Evolutionary conservation across 805 yeast genomes (phyloP).

Genomic region (Saccharomycopsis olivae): DNA sequence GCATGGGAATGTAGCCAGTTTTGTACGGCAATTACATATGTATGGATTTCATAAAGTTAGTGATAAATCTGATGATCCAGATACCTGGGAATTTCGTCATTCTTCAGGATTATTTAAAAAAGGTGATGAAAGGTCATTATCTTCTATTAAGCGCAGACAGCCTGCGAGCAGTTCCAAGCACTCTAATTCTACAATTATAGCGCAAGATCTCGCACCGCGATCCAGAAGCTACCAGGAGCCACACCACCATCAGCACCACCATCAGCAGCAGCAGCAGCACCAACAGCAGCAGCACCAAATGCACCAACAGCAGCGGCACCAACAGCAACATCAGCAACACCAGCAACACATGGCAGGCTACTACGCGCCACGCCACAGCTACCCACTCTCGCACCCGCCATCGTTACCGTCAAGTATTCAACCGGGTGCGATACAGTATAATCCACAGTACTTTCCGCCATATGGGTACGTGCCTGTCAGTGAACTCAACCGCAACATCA

Average conservation of each 20-base stretch:
- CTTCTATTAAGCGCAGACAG: slow-evolving; percentile 65
- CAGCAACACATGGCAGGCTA: slow-evolving; percentile 7
- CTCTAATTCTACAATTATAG: too few species aligned
- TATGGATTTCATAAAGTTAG: slow-evolving; percentile 86
- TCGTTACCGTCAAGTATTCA: too few species aligned
- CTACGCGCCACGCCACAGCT: too few species aligned
- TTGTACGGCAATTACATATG: slow-evolving; percentile 92
- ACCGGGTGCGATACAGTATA: background rate
- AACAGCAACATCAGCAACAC: slow-evolving; percentile 18
- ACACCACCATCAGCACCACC: slow-evolving; percentile 17
- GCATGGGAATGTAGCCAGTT: slow-evolving; percentile 88
- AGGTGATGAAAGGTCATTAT: slow-evolving; percentile 67
- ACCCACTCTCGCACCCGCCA: too few species aligned
- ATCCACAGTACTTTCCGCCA: background rate
- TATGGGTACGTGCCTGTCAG: background rate
- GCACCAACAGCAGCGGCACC: slow-evolving; percentile 14
- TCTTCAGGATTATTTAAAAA: slow-evolving; percentile 67
- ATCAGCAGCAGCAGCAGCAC: slow-evolving; percentile 6
- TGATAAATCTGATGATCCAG: slow-evolving; percentile 21
- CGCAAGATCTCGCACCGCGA: too few species aligned
- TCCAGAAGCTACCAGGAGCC: too few species aligned
- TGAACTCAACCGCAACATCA: slow-evolving; percentile 6
- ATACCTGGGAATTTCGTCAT: slow-evolving; percentile 82
- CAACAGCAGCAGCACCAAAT: slow-evolving; percentile 9
- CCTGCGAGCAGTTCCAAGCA: slow-evolving; percentile 24